phyloP scores from a whole-genome alignment of 768 basidiomycete genomes.

The Russula sp. region DNA sequence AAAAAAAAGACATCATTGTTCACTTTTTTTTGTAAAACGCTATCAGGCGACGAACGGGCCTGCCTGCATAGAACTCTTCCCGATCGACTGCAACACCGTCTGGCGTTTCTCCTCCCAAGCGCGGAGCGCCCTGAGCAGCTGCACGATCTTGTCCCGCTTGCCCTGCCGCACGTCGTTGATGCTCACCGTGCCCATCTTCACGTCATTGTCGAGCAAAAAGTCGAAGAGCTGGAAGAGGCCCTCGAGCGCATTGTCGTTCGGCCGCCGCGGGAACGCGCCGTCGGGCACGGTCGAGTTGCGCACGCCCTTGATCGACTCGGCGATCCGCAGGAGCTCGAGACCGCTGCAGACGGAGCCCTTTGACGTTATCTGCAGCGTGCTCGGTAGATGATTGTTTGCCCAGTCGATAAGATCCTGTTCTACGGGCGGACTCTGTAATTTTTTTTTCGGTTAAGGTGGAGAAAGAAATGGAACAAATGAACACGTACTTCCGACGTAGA shows the following conservation, averaged over 20 bases:
- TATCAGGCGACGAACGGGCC: conserved; percentile 26
- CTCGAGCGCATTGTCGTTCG: conserved; percentile 73
- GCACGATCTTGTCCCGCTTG: conserved; percentile 71
- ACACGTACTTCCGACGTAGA: conserved; percentile 24
- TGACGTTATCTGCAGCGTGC: conserved; percentile 49
- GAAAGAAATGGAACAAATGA: not conserved
- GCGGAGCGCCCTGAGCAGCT: conserved; percentile 70
- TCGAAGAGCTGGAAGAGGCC: conserved; percentile 88
- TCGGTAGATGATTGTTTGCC: conserved; percentile 82
- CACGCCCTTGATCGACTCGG: conserved; percentile 69
- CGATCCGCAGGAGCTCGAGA: conserved; percentile 73
- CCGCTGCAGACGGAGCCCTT: conserved; percentile 49
- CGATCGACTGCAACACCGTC: conserved; percentile 47
- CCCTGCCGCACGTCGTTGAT: conserved; percentile 89
- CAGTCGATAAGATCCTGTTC: conserved; percentile 68
- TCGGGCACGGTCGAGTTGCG: conserved; percentile 68
- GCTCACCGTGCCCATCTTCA: conserved; percentile 85
- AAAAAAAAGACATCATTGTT: no score
- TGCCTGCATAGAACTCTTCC: conserved; percentile 26
- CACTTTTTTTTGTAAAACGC: not conserved
- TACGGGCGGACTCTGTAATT: conserved; percentile 23
- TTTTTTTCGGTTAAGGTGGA: conserved; percentile 1
- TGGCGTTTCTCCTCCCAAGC: conserved; percentile 73
- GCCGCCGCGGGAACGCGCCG: conserved; percentile 62
- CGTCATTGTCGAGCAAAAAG: conserved; percentile 85